Percentiles rank a stretch among this genome's conserved stretches.
Evolutionary conservation across 2,329 filamentous ascomycete genomes (phyloP).

Genomic region (Pseudocercospora crystallina): DNA sequence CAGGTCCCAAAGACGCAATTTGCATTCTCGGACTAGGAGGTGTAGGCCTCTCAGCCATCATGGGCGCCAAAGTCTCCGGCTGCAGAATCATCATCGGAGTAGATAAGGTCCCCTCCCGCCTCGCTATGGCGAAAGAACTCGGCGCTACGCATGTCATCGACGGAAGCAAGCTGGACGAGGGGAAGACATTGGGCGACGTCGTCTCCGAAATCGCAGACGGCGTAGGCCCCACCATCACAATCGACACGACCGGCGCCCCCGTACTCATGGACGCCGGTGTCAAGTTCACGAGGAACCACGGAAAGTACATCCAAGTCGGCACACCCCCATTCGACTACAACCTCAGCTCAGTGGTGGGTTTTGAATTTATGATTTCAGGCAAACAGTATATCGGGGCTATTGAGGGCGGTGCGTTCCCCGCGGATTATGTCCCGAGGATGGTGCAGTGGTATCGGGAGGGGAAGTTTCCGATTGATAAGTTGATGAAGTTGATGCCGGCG

Average conservation of each 20-base stretch:
- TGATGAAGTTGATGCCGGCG: constrained; percentile 47
- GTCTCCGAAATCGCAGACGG: constrained; percentile 39
- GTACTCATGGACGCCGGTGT: constrained; percentile 45
- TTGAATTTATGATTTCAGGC: constrained; percentile 48
- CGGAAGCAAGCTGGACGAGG: constrained; percentile 33
- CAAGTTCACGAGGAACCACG: constrained; percentile 45
- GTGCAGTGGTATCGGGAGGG: constrained; percentile 51
- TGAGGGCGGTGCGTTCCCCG: constrained; percentile 47
- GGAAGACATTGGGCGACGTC: constrained; percentile 36
- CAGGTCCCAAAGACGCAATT: constrained; percentile 38
- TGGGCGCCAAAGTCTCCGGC: constrained; percentile 48
- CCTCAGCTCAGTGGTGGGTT: constrained; percentile 43
- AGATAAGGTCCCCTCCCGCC: constrained; percentile 39
- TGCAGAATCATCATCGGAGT: constrained; percentile 43
- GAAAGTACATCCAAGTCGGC: constrained; percentile 53
- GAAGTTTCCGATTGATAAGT: constrained; percentile 48
- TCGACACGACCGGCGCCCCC: constrained; percentile 53
- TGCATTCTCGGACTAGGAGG: constrained; percentile 48
- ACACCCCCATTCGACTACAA: constrained; percentile 45
- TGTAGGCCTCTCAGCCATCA: constrained; percentile 49
- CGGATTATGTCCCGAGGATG: constrained; percentile 49
- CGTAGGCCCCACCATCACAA: constrained; percentile 45
- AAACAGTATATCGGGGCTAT: constrained; percentile 52
- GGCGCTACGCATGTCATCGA: constrained; percentile 44
- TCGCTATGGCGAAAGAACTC: constrained; percentile 42